Evolutionary conservation across 2,329 filamentous ascomycete species (phyloP), one percentile per base, ranked within the genome.

Genomic region (Aspergillus pseudoterreus): DNA sequence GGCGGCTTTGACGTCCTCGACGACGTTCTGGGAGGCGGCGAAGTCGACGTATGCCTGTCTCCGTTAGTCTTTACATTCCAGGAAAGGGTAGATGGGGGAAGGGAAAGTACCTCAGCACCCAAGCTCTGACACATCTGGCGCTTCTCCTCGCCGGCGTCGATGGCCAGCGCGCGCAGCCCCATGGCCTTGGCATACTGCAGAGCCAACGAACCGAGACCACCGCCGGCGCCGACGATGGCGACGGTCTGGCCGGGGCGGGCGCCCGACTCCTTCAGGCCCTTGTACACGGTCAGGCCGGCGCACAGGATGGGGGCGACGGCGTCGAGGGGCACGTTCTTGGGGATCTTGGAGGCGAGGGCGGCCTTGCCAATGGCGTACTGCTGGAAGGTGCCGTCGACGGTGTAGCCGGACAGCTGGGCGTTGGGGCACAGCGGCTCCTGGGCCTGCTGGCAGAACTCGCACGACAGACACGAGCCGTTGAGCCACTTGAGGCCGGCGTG

Each of bases 321-420:
- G 66, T 92, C 90, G 42, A 96, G 84, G 53, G 83, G 78, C 56
- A 86, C 82, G 14, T 87, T 83, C 72, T 92, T 87, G 59, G 88
- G 88, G 58, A 96, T 86, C 60, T 86, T 84, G 24, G 90, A 89
- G 14, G 94, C 84, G 71, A 95, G 89, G 15, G 87, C 83, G 14
- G 90, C 91, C 73, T 95, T 95, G 61, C 85, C 91, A 60, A 96
- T 83, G 70, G 82, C 84, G 77, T 95, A 96, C 78, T 96, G 85
- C 78, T 96, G 92, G 82, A 96, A 96, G 39, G 86, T 85, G 30
- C 92, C 92, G 69, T 96, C 89, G 68, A 96, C 90, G 4, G 90
- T 95, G 81, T 95, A 96, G 51, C 92, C 92, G 1, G 90, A 95
- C 38, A 96, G 82, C 33, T 81, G 75, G 22, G 88, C 83, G 53